Base-by-base conservation (phyloP, 2,329 filamentous ascomycete species). In the Ceratocystis lukuohia region DNA sequence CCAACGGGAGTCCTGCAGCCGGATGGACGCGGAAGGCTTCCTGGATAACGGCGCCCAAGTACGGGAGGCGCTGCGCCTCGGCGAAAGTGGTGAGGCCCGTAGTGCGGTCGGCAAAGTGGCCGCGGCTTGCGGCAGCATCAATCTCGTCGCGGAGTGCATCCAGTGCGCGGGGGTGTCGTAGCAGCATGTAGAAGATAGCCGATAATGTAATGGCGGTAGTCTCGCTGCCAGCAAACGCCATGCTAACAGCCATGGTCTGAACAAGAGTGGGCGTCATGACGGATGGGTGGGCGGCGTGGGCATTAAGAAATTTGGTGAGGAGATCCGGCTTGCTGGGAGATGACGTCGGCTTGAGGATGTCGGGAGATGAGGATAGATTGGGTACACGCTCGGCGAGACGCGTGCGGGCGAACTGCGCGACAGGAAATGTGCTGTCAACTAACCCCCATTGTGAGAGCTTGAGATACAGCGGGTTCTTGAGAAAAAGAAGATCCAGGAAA, bases 1-100 rank as follows among this genome's bases (percentile, higher is more conserved):
- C 89, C 56, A 93, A 78, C 0, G 86, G 84, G 4, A 92, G 76
- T 0, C 88, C 89, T 0, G 87, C 81, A 0, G 88, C 87, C 0
- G 89, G 89, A 73, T 92, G 88, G 70, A 91, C 73, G 12, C 88
- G 83, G 77, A 92, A 89, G 3, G 86, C 83, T 74, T 94, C 89
- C 72, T 92, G 89, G 71, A 93, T 81, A 66, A 85, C 86, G 2
- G 88, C 89, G 71, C 91, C 87, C 5, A 94, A 82, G 73, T 92
- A 94, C 0, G 84, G 83, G 1, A 94, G 79, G 65, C 82, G 82
- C 73, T 89, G 87, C 62, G 80, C 81, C 74, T 91, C 86, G 45
- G 82, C 73, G 83, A 87, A 90, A 1, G 84, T 86, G 5, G 91
- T 86, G 3, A 85, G 79, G 5, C 83, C 82, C 17, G 82, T 80